Percentiles rank a stretch among this genome's conserved stretches.
Conservation (phyloP, 176 grass and related monocot genomes). For the Elymus sibiricus region DNA sequence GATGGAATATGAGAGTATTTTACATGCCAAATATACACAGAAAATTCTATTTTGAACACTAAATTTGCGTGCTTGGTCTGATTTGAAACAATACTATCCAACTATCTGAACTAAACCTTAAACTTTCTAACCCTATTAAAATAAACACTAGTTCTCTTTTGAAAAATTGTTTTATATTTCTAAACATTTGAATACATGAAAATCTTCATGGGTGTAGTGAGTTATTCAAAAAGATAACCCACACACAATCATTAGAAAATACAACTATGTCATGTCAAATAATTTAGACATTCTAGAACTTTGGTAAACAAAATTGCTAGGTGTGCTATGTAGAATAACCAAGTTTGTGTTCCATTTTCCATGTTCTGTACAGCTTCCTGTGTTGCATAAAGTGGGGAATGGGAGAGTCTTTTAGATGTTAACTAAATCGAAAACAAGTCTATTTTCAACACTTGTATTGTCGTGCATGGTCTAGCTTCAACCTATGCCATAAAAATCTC, state of each 20-base stretch:
- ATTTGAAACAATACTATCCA: not conserved
- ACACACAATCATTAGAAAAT: not conserved
- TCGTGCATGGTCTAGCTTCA: too few relatives aligned
- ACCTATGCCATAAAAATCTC: too few relatives aligned
- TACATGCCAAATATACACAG: not conserved
- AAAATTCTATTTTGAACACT: not conserved
- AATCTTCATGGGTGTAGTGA: not conserved
- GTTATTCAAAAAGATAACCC: not conserved
- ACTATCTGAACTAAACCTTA: not conserved
- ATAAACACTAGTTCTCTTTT: not conserved
- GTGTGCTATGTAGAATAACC: too few relatives aligned
- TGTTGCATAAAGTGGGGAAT: too few relatives aligned
- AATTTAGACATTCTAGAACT: not conserved
- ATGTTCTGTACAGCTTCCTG: too few relatives aligned
- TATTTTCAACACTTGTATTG: too few relatives aligned
- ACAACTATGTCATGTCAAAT: not conserved
- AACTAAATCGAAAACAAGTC: too few relatives aligned
- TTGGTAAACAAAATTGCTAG: too few relatives aligned
- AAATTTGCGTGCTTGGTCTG: not conserved
- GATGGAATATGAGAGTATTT: not conserved
- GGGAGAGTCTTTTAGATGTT: too few relatives aligned
- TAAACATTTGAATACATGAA: not conserved
- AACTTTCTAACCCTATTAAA: not conserved
- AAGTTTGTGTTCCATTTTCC: too few relatives aligned
- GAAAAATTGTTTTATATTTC: not conserved